Base-by-base conservation (phyloP, 2,329 filamentous ascomycete species). In the Thielaviopsis populi region DNA sequence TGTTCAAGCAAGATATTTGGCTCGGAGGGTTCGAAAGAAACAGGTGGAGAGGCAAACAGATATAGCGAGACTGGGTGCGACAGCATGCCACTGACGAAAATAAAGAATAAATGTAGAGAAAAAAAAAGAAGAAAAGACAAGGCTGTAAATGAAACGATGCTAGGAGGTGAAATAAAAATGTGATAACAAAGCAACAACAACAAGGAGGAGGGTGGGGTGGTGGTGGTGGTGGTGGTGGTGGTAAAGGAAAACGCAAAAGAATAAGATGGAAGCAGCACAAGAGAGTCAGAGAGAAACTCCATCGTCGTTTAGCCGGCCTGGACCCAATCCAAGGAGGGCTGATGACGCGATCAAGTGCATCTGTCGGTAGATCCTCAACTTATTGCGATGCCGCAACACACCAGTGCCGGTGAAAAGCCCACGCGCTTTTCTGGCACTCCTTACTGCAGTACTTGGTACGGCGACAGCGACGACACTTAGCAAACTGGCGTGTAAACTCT, bases 401-500 rank as follows among this genome's bases (percentile, higher is more conserved):
- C 94, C 94, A 99, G 76, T 97, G 95, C 67, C 94, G 86, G 73
- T 99, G 94, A 75, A 91, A 97, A 33, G 94, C 91, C 94, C 94
- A 99, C 10, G 94, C 95, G 70, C 89, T 95, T 79, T 97, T 97
- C 76, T 99, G 94, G 75, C 94, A 99, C 75, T 99, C 94, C 76
- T 99, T 99, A 82, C 91, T 96, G 84, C 94, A 99, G 78, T 96
- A 96, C 75, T 99, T 99, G 67, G 94, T 99, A 68, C 94, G 85
- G 69, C 94, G 85, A 77, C 94, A 99, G 68, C 94, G 86, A 68
- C 94, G 86, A 76, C 94, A 99, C 76, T 99, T 99, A 69, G 94
- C 94, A 74, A 99, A 99, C 73, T 99, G 92, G 67, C 94, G 85
- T 46, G 92, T 91, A 73, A 85, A 96, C 75, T 96, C 89, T 74